Evolutionary conservation across 2,329 filamentous ascomycete species (phyloP).

Genomic region (Biscogniauxia mediterranea): DNA sequence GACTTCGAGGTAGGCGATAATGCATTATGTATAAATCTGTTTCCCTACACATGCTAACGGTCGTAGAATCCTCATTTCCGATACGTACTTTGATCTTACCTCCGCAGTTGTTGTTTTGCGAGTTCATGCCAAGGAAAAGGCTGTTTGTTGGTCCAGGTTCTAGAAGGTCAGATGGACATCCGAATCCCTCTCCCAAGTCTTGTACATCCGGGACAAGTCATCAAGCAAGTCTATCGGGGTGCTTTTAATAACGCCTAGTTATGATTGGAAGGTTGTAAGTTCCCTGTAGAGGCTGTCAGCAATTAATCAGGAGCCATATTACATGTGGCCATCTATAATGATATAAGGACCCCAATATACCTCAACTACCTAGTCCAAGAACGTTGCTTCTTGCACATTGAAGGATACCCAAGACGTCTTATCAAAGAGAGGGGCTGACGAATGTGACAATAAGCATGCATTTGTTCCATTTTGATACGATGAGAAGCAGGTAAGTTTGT

Average conservation of each 20-base stretch:
- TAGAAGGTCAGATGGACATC: neutral
- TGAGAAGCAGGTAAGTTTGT: neutral
- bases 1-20: conserved; percentile 36
- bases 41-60: neutral
- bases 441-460: neutral
- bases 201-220: neutral
- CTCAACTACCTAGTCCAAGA: neutral
- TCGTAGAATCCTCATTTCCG: conserved; percentile 29
- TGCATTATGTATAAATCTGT: neutral
- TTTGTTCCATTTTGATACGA: neutral
- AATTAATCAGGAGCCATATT: neutral
- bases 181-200: neutral
- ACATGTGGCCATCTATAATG: neutral
- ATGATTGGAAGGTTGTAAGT: neutral
- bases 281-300: neutral
- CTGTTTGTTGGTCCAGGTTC: neutral
- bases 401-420: neutral
- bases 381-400: neutral
- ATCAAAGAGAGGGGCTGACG: neutral
- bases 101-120: neutral
- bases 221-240: neutral
- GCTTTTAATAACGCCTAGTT: neutral
- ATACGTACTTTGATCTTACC: conserved; percentile 20
- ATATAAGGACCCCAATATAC: neutral
- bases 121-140: neutral